Percentiles rank a stretch among this genome's conserved stretches.
Conservation (phyloP, 2,329 filamentous ascomycete genomes). For the Dryadomyces sulphureus region DNA sequence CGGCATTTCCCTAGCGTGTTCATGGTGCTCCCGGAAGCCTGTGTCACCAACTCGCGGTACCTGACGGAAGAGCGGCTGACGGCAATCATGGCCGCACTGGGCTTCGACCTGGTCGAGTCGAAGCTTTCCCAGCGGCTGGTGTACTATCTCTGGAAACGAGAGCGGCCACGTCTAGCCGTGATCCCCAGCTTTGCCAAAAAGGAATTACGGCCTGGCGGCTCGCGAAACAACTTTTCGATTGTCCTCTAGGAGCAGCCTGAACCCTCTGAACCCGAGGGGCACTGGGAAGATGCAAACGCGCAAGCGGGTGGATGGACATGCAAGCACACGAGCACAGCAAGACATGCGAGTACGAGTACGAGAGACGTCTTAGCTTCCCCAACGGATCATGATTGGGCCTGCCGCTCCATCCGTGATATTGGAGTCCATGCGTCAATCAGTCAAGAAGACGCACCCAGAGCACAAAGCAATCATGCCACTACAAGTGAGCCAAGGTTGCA, state of each 20-base stretch:
- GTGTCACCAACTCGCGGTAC: constrained; percentile 82
- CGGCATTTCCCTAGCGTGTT: constrained; percentile 57
- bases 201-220: constrained; percentile 59
- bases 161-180: constrained; percentile 10
- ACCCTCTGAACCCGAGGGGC: no score
- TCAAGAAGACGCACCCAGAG: not conserved
- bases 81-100: constrained; percentile 62
- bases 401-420: not conserved
- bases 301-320: no score
- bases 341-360: no score
- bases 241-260: constrained; percentile 47
- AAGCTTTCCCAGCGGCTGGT: constrained; percentile 74
- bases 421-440: not conserved
- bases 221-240: constrained; percentile 84
- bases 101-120: constrained; percentile 48
- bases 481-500: not conserved
- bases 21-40: constrained; percentile 77
- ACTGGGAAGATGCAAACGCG: no score
- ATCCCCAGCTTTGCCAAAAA: constrained; percentile 47
- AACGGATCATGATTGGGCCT: not conserved
- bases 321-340: no score
- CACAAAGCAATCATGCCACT: not conserved
- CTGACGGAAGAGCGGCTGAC: constrained; percentile 56
- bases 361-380: no score
- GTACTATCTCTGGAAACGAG: constrained; percentile 71